Evolutionary conservation across 202 grass and related monocot genomes (phyloP), one percentile per base, ranked within the genome.

Genomic region (Elaeis oleifera): DNA sequence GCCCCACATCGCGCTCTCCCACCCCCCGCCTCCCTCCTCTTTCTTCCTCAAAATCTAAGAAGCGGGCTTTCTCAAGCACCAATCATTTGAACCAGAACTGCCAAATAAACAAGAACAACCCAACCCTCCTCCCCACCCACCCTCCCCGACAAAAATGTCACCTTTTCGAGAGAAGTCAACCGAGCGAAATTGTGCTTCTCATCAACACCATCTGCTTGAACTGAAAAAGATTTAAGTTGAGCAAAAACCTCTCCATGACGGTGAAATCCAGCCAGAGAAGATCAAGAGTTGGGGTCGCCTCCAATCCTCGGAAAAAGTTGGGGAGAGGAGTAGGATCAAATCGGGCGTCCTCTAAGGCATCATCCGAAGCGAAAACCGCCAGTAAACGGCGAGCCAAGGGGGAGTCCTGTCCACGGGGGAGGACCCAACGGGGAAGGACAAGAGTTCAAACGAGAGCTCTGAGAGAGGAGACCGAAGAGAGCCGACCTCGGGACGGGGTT

Each of bases 171-270:
- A 29, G 24, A 28, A 51, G 4, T 18, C 14, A 39, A 50, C 16
- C 20, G 36, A 51, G 23, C 13, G 19, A 39, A 51, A 25, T 1
- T 23, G 74, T 49, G 32, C 20, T 58, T 61, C 70, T 59, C 16
- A 63, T 56, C 7, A 59, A 78, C 71, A 67, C 75, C 74, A 67
- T 67, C 79, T 60, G 82, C 85, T 89, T 99, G 72, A 87, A 86
- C 52, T 85, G 88, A 74, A 94, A 89, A 44, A 88, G 94, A 70
- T 94, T 94, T 60, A 99, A 72, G 67, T 84, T 84, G 61, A 92
- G 77, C 75, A 86, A 51, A 78, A 94, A 99, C 11, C 75, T 73
- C 63, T 84, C 88, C 95, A 94, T 99, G 75, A 20, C 58, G 56
- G 20, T 59, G 36, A 23, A 48, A 53, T 48, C 62, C 75, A 27